Evolutionary conservation across 345 rosid species (phyloP).

Genomic region (Excoecaria cochinchinensis): DNA sequence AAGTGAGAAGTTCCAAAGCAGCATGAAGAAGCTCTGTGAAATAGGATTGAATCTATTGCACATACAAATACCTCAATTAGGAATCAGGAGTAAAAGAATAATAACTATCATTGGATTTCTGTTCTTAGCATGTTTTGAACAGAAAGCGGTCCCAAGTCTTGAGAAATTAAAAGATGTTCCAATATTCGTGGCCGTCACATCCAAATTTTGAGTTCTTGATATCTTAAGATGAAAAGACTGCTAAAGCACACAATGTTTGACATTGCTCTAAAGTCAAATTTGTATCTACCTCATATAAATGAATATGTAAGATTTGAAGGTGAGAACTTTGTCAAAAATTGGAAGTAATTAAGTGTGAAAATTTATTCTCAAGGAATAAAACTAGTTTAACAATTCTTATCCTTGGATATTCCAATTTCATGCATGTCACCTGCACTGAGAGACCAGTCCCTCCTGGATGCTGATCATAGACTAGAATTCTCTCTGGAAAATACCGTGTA

Average conservation of each 20-base stretch:
- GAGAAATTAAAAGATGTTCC: neutral
- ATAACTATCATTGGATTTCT: neutral
- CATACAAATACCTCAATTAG: slow-evolving; percentile 18
- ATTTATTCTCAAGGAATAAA: neutral
- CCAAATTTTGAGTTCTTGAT: no score
- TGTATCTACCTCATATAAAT: no score
- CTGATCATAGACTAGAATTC: slow-evolving; percentile 83
- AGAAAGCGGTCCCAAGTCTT: neutral
- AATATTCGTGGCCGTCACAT: no score
- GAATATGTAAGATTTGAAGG: no score
- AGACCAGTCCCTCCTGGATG: slow-evolving; percentile 95
- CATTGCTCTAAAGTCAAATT: no score
- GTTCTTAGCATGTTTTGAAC: neutral
- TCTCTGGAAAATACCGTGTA: slow-evolving; percentile 51
- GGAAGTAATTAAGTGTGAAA: neutral
- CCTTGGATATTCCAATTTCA: slow-evolving; percentile 7
- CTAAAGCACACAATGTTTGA: no score
- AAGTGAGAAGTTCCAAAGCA: slow-evolving; percentile 67
- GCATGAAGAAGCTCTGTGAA: slow-evolving; percentile 67
- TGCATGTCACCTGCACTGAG: slow-evolving; percentile 56
- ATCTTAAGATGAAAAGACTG: no score
- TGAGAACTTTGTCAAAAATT: neutral
- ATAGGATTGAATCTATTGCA: slow-evolving; percentile 62
- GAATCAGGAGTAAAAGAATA: neutral
- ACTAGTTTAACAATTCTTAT: neutral